Evolutionary conservation across 495 filamentous ascomycete genomes (phyloP).

Genomic region (Penicillium malachiteum): DNA sequence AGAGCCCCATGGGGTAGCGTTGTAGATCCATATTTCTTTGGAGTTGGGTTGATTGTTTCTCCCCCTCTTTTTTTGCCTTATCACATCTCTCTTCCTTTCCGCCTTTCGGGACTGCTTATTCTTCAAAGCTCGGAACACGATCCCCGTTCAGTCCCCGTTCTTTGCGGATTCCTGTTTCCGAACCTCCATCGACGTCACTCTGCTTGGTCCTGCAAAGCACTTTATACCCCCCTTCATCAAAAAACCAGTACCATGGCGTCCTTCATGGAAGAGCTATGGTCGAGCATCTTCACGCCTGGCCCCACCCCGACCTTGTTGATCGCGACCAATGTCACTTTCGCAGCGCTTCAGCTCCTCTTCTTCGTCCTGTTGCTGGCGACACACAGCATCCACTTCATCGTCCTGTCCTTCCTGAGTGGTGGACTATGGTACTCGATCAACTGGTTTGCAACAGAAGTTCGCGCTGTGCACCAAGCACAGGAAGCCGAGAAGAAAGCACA

Average conservation of each 20-base stretch:
- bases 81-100: background rate
- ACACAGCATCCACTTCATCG: slow-evolving; percentile 81
- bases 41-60: background rate
- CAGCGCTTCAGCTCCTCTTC: slow-evolving; percentile 76
- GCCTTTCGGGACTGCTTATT: slow-evolving; percentile 4
- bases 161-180: slow-evolving; percentile 27
- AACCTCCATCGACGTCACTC: slow-evolving; percentile 16
- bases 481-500: slow-evolving; percentile 50
- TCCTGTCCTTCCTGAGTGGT: slow-evolving; percentile 72
- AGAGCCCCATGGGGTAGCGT: background rate
- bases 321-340: slow-evolving; percentile 89
- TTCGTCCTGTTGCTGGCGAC: slow-evolving; percentile 75
- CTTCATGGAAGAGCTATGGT: slow-evolving; percentile 82
- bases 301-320: slow-evolving; percentile 82
- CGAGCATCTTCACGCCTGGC: slow-evolving; percentile 88
- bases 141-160: slow-evolving; percentile 2
- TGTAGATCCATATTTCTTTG: background rate
- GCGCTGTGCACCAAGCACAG: slow-evolving; percentile 54
- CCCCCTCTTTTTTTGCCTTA: background rate
- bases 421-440: slow-evolving; percentile 92
- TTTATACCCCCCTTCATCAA: background rate
- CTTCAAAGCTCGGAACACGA: slow-evolving; percentile 8
- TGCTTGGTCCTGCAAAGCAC: background rate
- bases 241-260: slow-evolving; percentile 58
- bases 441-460: slow-evolving; percentile 89